Base-by-base conservation (phyloP, 495 filamentous ascomycete genomes). In the Opeltia flavorubescens region DNA sequence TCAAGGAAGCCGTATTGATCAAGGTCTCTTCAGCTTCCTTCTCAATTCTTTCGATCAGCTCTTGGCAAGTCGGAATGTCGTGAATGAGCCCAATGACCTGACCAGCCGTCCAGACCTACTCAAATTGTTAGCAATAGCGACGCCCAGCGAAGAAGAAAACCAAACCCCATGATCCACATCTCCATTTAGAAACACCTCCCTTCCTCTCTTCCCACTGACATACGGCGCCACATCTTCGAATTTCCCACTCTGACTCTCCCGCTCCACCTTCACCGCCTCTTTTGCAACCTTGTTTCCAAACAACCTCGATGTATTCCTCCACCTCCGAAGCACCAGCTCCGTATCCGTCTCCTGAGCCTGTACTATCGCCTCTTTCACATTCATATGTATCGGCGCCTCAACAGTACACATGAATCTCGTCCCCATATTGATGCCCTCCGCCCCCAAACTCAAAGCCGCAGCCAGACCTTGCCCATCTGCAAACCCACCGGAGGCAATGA, bases 401-500 rank as follows among this genome's bases (percentile, higher is more conserved):
- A 58, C 34, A 17, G 84, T 89, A 62, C 81, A 85, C 75, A 89
- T 82, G 62, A 89, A 89, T 23, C 84, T 66, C 5, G 84, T 89
- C 26, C 84, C 84, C 84, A 89, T 89, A 64, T 98, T 98, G 61
- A 95, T 84, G 48, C 91, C 91, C 62, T 89, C 88, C 0, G 91
- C 91, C 4, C 91, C 91, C 12, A 98, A 75, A 23, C 75, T 77
- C 48, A 98, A 63, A n/a, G 91, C 91, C 15, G 91, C 91, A 2
- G 91, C 91, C 17, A 98, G 71, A 5, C 91, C 91, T 52, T 95
- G 79, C 2, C 91, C 91, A 61, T 98, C 91, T 13, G 87, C 91
- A 57, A 96, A 95, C 5, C 91, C 91, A 28, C 91, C 91, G 0
- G 83, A 89, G 1, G 91, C 91, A 58, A 98, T 95, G 61, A 98